Base-by-base conservation (phyloP, 805 yeast genomes). In the Lachancea thermotolerans region DNA sequence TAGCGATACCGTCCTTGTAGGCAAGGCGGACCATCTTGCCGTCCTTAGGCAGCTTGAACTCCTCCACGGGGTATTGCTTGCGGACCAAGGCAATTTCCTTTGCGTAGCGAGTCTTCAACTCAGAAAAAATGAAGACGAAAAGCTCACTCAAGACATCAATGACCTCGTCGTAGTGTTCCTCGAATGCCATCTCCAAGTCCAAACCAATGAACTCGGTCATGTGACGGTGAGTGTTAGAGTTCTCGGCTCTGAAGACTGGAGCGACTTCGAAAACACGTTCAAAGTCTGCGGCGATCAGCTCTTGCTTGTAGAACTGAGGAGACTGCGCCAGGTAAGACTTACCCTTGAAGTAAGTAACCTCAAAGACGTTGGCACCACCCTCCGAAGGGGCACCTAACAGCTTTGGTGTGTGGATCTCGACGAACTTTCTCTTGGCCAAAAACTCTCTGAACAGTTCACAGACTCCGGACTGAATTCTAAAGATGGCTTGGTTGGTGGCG, bases 231-330 rank as follows among this genome's bases (percentile, higher is more conserved):
- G 99, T 91, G 74, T 93, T 90, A 50, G 98, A 91, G 76, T 93
- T 91, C 70, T 93, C 99, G 47, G 99, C 99, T 71, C 99, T 81
- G 79, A 93, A 93, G 37, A 93, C 98, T 32, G 99, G 98, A 1
- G 93, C 98, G 60, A 93, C 77, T 73, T 93, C 99, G 65, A 80
- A 93, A 40, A 93, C 99, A 60, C 79, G 81, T 74, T 93, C 99
- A 59, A 91, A 93, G 72, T 93, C 99, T 49, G 95, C 95, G 39
- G 97, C 96, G 70, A 93, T 93, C 67, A 91, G 79, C 77, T 91
- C 96, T 73, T 93, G 98, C 74, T 93, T 93, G 75, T 93, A 87
- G 56, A 93, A 78, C 74, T 93, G 99, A 41, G 99, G 99, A 35
- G 96, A 87, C 74, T 93, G 99, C 14, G 99, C 99, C 65, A 93